Evolutionary conservation across 148 eudicot genomes (phyloP).

Genomic region (Vaccinium darrowii): DNA sequence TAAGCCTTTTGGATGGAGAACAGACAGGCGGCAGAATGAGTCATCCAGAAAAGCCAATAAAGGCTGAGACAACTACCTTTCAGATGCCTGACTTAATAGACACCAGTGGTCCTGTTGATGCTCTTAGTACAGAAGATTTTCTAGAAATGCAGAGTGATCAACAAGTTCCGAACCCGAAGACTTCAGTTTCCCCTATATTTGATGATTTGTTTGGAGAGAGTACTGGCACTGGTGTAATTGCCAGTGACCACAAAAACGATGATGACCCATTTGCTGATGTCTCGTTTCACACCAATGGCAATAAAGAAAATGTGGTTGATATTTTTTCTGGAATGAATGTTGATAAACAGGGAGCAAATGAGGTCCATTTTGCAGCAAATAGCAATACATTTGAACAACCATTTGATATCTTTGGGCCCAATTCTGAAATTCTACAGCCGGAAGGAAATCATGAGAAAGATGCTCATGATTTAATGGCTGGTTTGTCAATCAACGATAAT

Average conservation of each 20-base stretch:
- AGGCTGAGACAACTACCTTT: constrained; percentile 34
- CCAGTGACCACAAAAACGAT: constrained; percentile 43
- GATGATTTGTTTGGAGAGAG: constrained; percentile 77
- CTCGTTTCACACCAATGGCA: constrained; percentile 56
- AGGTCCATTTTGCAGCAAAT: constrained; percentile 26
- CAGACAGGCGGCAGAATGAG: constrained; percentile 32
- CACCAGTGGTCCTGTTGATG: constrained; percentile 61
- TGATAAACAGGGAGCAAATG: constrained; percentile 41
- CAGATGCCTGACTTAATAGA: constrained; percentile 90
- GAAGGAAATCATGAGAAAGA: constrained; percentile 30
- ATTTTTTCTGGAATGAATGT: constrained; percentile 74
- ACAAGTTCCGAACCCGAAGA: constrained; percentile 23
- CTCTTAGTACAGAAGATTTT: constrained; percentile 43
- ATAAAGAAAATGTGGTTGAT: constrained; percentile 51
- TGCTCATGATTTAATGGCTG: constrained; percentile 56
- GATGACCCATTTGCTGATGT: constrained; percentile 97
- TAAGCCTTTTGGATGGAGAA: constrained; percentile 67
- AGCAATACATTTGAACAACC: constrained; percentile 43
- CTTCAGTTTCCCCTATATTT: constrained; percentile 48
- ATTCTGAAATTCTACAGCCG: constrained; percentile 36
- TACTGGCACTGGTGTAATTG: constrained; percentile 31
- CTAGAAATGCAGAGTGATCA: constrained; percentile 36
- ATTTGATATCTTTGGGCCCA: constrained; percentile 62
- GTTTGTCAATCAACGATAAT: constrained; percentile 55
- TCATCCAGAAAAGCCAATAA: constrained; percentile 41